Base-by-base conservation (phyloP, 2,329 filamentous ascomycete genomes). In the Aureobasidium sp. region DNA sequence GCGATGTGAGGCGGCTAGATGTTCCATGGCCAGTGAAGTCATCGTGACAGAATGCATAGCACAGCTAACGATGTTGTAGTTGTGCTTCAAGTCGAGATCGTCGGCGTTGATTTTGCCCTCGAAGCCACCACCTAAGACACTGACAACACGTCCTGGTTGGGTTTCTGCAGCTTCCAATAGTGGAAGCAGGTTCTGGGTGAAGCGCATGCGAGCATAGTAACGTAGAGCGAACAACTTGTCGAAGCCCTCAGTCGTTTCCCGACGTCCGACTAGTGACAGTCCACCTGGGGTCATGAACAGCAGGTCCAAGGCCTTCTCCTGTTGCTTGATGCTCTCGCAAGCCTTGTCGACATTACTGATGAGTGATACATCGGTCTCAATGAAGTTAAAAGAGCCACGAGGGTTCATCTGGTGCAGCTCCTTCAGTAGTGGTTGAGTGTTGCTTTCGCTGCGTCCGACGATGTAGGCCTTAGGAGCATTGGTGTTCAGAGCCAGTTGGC, bases 281-380 rank as follows among this genome's bases (percentile, higher is more conserved):
- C 44, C 57, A 6, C 80, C 81, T 3, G 73, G 74, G 3, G 73
- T 80, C 67, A 82, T 73, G 65, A 82, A 80, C 0, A 84, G 68
- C 1, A 84, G 65, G 67, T 84, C 83, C 57, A 85, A 71, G 10
- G 72, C 70, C 44, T 72, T 70, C 67, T 84, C 82, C 62, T 77
- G 78, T 26, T 68, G 67, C 63, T 71, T 72, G 65, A 85, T 81
- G 52, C 80, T 72, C 9, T 71, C 67, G 68, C 80, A 83, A 2
- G 78, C 75, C 6, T 75, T 69, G 65, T 83, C 80, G 2, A 83
- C 80, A 27, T 75, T 76, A n/a, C 68, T 69, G 20, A 84, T 67
- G 42, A 82, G 71, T 26, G 75, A 75, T 3, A 80, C 70, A 64
- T 83, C 79, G 17, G 72, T 72, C 44, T 73, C 66, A n/a, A 81